Evolutionary conservation across 2,329 filamentous ascomycete genomes (phyloP).

Genomic region (Colletotrichum tanaceti): DNA sequence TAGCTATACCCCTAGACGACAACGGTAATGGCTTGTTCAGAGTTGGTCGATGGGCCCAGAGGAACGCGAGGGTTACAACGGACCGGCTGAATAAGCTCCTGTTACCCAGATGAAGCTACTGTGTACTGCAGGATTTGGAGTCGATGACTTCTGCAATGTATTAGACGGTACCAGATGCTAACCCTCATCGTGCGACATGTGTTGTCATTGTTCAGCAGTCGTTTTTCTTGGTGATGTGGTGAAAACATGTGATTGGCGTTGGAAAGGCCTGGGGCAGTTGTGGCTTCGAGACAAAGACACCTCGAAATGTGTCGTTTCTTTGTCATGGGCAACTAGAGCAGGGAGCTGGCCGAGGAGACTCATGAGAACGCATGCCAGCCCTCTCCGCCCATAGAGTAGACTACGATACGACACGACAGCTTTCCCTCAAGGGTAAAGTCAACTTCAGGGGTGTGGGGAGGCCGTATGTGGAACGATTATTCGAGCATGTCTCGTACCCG

Average conservation of each 20-base stretch:
- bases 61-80: constrained; percentile 26
- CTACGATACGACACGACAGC: constrained; percentile 1
- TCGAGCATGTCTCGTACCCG: constrained; percentile 31
- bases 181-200: constrained; percentile 22
- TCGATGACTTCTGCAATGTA: constrained; percentile 38
- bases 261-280: not conserved
- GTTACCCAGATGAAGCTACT: constrained; percentile 39
- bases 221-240: not conserved
- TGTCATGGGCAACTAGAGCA: constrained; percentile 28
- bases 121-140: constrained; percentile 32
- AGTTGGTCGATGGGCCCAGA: constrained; percentile 23
- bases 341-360: not conserved
- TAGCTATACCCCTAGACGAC: constrained; percentile 32
- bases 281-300: constrained; percentile 35
- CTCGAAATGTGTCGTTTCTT: constrained; percentile 12
- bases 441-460: constrained; percentile 7
- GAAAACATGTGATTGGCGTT: constrained; percentile 29
- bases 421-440: constrained; percentile 2
- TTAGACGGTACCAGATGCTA: constrained; percentile 31
- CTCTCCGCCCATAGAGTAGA: constrained; percentile 12
- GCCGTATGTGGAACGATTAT: constrained; percentile 22
- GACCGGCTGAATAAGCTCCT: constrained; percentile 33
- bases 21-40: constrained; percentile 39
- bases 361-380: constrained; percentile 23
- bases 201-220: constrained; percentile 1